Conservation (phyloP, 225 moss, liverwort and hornwort genomes). For the Pseudisothecium myosuroides region DNA sequence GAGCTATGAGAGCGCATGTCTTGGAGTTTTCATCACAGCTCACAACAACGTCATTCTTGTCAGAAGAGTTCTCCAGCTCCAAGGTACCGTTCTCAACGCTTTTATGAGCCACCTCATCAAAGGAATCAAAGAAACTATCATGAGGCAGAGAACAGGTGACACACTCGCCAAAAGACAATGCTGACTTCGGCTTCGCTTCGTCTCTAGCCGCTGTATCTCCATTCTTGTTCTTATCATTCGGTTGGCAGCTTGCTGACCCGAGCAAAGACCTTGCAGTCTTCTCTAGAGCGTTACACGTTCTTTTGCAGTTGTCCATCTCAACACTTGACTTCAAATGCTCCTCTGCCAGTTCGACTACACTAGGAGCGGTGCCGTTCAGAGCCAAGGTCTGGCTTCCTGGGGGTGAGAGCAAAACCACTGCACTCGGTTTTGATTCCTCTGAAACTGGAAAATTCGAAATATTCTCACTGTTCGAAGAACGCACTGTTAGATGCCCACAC, state of each 20-base stretch:
- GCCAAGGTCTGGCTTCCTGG: background rate
- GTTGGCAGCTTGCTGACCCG: background rate
- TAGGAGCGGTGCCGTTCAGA: background rate
- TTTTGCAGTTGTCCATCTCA: conserved; percentile 15
- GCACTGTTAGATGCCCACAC: background rate
- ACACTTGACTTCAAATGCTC: conserved; percentile 10
- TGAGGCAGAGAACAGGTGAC: conserved; percentile 41
- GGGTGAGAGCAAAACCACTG: conserved; percentile 4
- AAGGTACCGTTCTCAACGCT: conserved; percentile 1
- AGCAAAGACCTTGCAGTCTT: background rate
- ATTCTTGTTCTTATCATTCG: background rate
- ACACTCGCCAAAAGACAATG: conserved; percentile 34
- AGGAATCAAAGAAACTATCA: conserved; percentile 55
- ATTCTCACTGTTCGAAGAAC: background rate
- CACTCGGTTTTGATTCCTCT: background rate
- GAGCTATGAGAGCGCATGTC: background rate
- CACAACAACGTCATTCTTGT: conserved; percentile 1
- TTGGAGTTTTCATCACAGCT: conserved; percentile 18
- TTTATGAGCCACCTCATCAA: conserved; percentile 23
- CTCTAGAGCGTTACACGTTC: background rate
- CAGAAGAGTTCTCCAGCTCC: conserved; percentile 9
- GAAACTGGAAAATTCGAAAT: background rate
- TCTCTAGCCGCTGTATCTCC: background rate
- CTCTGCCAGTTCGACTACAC: conserved; percentile 1
- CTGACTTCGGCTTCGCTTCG: conserved; percentile 5